Conservation (phyloP, 257 asterid species). For the Schizonepeta tenuifolia region DNA sequence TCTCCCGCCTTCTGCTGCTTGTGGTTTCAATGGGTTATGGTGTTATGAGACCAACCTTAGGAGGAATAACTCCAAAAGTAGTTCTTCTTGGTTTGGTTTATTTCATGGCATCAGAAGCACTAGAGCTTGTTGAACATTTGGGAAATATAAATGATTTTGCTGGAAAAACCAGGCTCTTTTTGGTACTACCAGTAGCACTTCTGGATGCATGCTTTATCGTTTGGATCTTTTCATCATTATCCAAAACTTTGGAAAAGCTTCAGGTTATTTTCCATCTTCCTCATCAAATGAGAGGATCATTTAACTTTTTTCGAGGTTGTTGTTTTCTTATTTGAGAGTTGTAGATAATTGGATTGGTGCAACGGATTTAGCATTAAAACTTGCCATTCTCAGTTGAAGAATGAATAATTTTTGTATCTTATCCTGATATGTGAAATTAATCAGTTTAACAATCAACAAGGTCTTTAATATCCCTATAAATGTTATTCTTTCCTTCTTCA, state of each 20-base stretch:
- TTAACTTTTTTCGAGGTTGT: background rate
- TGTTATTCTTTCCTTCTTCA: background rate
- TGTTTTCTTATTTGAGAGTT: background rate
- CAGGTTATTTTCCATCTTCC: constrained; percentile 56
- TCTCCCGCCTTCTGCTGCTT: constrained; percentile 89
- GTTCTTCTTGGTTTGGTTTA: constrained; percentile 76
- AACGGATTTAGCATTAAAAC: constrained; percentile 10
- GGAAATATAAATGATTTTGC: constrained; percentile 91
- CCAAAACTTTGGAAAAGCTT: constrained; percentile 95
- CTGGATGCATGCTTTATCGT: constrained; percentile 89
- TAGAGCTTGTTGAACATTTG: constrained; percentile 97
- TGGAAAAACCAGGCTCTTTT: constrained; percentile 85
- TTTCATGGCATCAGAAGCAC: constrained; percentile 92
- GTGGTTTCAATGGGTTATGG: constrained; percentile 99
- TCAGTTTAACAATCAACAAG: background rate
- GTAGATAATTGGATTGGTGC: constrained; percentile 1
- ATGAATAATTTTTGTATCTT: background rate
- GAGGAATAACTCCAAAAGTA: constrained; percentile 72
- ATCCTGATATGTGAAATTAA: background rate
- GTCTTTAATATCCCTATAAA: background rate
- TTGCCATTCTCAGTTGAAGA: background rate
- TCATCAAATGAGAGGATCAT: background rate
- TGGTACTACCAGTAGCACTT: constrained; percentile 92
- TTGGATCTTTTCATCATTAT: constrained; percentile 95
- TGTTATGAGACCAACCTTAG: constrained; percentile 89